A percentile compares a stretch with the other conserved stretches of the same genome.
phyloP scores from a whole-genome alignment of 129 eudicot genomes.

The Rutidosis leptorrhynchoides region DNA sequence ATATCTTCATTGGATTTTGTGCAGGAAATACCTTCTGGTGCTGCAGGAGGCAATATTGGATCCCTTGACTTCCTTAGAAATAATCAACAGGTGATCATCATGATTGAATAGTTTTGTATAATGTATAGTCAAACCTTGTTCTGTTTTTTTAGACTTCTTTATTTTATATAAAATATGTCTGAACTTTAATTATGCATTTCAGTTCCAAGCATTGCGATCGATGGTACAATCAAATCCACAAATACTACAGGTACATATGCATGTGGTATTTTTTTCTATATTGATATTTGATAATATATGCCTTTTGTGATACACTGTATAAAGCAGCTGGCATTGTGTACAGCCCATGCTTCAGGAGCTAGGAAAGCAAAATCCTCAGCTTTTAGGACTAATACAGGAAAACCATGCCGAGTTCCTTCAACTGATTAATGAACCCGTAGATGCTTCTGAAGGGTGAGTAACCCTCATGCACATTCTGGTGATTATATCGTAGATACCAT shows the following conservation, averaged over 20 bases:
- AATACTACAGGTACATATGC: conserved; percentile 67
- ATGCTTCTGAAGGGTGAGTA: conserved; percentile 97
- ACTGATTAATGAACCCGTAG: conserved; percentile 90
- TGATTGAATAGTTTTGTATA: conserved; percentile 9
- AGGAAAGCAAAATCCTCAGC: conserved; percentile 94
- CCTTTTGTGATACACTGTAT: conserved; percentile 18
- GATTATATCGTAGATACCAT: too few relatives aligned
- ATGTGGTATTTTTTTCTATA: background rate
- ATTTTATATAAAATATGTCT: background rate
- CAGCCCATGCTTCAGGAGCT: conserved; percentile 99
- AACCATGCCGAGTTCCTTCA: conserved; percentile 93
- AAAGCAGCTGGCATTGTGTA: conserved; percentile 21
- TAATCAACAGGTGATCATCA: conserved; percentile 78
- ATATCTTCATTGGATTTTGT: conserved; percentile 11
- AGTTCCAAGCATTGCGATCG: conserved; percentile 89
- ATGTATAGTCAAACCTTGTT: conserved; percentile 4
- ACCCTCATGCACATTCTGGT: too few relatives aligned
- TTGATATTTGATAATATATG: conserved; percentile 1
- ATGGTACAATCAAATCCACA: conserved; percentile 96
- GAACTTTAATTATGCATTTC: conserved; percentile 28
- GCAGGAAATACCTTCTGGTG: conserved; percentile 70
- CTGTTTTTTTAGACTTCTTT: background rate
- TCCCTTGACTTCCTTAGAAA: conserved; percentile 92
- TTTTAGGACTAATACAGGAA: conserved; percentile 78
- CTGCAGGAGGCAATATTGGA: conserved; percentile 66